phyloP scores from a whole-genome alignment of 805 yeast genomes.

The Schwanniomyces vanrijiae region DNA sequence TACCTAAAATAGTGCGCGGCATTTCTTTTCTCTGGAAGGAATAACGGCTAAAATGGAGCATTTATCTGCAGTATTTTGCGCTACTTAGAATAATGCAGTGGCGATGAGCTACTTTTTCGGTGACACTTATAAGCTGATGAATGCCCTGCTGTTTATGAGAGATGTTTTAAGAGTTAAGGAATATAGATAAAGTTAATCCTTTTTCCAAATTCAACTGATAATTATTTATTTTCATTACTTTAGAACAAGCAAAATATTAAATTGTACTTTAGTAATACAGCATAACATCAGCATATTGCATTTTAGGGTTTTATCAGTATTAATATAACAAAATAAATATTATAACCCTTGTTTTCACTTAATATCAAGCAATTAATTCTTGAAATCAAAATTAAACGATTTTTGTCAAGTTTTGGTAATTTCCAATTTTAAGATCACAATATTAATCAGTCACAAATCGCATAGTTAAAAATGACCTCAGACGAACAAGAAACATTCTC shows the following conservation, averaged over 20 bases:
- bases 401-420: neutral
- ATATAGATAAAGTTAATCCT: neutral
- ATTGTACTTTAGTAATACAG: neutral
- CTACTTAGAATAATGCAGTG: neutral
- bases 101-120: neutral
- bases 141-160: neutral
- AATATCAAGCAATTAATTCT: neutral
- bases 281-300: neutral
- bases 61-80: neutral
- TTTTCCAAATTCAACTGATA: neutral
- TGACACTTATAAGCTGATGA: neutral
- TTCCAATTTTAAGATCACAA: neutral
- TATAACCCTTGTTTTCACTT: neutral
- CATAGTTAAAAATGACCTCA: constrained; percentile 10
- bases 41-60: neutral
- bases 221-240: neutral
- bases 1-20: neutral
- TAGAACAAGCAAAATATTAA: neutral
- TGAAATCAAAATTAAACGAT: neutral
- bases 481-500: constrained; percentile 13
- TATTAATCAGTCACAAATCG: neutral
- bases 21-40: neutral
- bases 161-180: neutral
- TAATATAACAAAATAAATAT: neutral
- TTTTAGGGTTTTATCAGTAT: neutral